Conservation (phyloP, 331 rosid species). For the Cydonia oblonga region DNA sequence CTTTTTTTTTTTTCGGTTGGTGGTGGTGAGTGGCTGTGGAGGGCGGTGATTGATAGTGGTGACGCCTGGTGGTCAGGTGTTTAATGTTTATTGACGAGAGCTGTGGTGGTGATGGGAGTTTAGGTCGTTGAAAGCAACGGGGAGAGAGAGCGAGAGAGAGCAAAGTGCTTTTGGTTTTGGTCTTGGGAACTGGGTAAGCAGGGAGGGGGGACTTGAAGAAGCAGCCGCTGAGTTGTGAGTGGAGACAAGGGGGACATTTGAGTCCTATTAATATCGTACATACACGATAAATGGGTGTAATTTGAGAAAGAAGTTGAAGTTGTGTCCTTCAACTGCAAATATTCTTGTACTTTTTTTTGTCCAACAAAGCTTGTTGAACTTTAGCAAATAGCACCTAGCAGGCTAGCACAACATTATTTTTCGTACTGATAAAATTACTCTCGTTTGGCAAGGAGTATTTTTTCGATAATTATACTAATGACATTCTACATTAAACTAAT, state of each 20-base stretch:
- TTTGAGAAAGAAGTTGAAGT: not conserved
- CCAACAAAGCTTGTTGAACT: no score
- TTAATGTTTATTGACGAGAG: no score
- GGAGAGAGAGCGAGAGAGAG: no score
- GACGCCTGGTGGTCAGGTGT: no score
- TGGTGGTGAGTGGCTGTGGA: no score
- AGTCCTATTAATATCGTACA: no score
- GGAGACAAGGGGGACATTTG: not conserved
- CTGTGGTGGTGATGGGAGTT: not conserved
- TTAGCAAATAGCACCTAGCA: no score
- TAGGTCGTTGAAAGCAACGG: not conserved
- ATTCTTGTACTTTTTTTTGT: not conserved
- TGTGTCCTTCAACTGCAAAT: not conserved
- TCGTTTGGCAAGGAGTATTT: not conserved
- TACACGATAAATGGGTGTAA: no score
- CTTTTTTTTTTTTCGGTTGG: not conserved
- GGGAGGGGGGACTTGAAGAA: not conserved
- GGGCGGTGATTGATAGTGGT: not conserved
- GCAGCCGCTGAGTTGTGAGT: not conserved
- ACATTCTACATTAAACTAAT: no score
- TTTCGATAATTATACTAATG: not conserved
- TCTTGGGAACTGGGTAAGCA: not conserved
- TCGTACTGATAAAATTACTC: not conserved
- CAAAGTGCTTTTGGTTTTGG: not conserved
- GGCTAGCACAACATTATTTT: not conserved